Evolutionary conservation across 1,284 basidiomycete species (phyloP).

Genomic region (Melampsora larici-populina): DNA sequence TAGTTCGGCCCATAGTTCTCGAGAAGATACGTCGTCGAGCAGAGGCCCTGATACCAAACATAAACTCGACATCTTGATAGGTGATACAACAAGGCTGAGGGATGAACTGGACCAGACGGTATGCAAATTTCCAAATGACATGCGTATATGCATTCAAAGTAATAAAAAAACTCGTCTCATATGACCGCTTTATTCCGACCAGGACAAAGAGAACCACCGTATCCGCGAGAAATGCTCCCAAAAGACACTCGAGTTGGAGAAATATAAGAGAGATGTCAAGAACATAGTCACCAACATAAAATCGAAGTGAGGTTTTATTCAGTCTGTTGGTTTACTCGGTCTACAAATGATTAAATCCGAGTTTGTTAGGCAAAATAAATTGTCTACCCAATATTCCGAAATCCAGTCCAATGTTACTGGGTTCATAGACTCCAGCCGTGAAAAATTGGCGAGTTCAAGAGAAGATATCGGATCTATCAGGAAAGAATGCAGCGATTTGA

Average conservation of each 20-base stretch:
- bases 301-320: neutral
- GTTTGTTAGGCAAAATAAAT: neutral
- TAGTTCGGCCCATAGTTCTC: neutral
- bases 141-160: neutral
- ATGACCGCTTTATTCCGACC: neutral
- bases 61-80: slow-evolving; percentile 1
- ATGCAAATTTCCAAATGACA: neutral
- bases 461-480: slow-evolving; percentile 16
- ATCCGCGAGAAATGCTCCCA: neutral
- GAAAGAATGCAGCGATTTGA: slow-evolving; percentile 23
- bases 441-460: neutral
- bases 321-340: neutral
- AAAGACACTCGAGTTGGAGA: neutral
- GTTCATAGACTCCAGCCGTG: neutral
- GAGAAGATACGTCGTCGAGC: neutral
- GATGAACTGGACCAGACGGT: neutral
- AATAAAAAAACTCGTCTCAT: neutral
- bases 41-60: neutral
- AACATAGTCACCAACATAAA: neutral
- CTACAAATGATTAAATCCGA: no score
- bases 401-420: slow-evolving; percentile 1
- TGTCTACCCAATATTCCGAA: neutral
- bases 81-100: neutral
- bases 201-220: neutral
- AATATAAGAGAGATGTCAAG: neutral